A percentile compares a stretch with the other conserved stretches of the same genome.
Evolutionary conservation across 2,329 filamentous ascomycete species (phyloP).

Genomic region (Aureobasidium leucospermi): DNA sequence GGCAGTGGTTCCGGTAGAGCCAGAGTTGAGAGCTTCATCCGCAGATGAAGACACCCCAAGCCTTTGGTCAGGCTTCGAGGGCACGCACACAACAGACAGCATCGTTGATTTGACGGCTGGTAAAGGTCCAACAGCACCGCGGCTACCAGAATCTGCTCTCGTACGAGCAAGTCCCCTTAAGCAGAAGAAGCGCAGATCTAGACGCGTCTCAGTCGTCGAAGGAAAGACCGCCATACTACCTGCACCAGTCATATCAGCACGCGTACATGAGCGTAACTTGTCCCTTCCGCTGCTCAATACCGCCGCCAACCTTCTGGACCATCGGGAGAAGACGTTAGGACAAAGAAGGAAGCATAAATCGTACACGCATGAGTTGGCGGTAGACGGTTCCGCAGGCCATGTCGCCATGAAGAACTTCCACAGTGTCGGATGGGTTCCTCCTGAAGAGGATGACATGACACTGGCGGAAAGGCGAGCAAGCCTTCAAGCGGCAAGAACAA

Average conservation of each 20-base stretch:
- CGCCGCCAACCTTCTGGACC: background rate
- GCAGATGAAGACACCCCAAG: background rate
- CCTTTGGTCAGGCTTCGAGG: slow-evolving; percentile 7
- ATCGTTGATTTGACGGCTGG: background rate
- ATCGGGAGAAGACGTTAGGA: background rate
- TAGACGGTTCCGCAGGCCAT: background rate
- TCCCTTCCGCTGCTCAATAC: background rate
- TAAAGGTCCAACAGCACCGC: background rate
- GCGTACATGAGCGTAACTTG: background rate
- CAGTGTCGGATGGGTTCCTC: background rate
- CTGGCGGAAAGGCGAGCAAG: slow-evolving; percentile 54
- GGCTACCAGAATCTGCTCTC: background rate
- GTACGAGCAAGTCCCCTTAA: background rate
- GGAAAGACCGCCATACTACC: background rate
- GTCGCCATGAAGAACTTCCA: background rate
- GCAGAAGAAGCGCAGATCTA: background rate
- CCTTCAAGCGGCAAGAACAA: slow-evolving; percentile 20
- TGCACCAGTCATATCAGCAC: background rate
- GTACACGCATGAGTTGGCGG: background rate
- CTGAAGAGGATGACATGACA: slow-evolving; percentile 52
- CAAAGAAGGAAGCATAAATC: background rate
- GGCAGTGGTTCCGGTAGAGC: slow-evolving; percentile 70
- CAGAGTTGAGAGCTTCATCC: slow-evolving; percentile 20
- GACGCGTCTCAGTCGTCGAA: background rate
- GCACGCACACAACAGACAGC: background rate